Percentiles rank a stretch among this genome's conserved stretches.
phyloP scores from a whole-genome alignment of 2,329 filamentous ascomycete genomes.

The Curvularia eragrostidis region DNA sequence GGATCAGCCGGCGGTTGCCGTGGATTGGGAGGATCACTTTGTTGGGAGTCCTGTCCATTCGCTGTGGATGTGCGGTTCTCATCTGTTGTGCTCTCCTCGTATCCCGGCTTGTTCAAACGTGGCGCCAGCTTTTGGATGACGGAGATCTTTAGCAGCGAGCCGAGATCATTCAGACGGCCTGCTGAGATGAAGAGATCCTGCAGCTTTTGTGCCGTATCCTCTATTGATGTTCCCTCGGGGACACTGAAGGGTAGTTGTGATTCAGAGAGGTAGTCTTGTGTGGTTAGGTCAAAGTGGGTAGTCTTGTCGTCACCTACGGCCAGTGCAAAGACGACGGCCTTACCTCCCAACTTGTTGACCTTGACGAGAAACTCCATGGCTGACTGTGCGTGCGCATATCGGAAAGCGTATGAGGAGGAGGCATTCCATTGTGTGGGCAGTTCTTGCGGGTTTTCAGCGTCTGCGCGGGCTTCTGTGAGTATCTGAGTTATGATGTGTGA shows the following conservation, averaged over 20 bases:
- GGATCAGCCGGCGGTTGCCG: constrained; percentile 60
- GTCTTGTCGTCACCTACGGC: constrained; percentile 83
- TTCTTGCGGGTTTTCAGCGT: constrained; percentile 62
- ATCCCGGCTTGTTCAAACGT: constrained; percentile 76
- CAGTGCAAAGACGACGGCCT: constrained; percentile 82
- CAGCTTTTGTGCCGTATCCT: constrained; percentile 53
- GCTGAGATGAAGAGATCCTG: constrained; percentile 75
- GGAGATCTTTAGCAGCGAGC: constrained; percentile 74
- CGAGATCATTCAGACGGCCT: constrained; percentile 70
- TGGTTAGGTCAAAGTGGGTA: constrained; percentile 74
- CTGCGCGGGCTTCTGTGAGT: constrained; percentile 62
- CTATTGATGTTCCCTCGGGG: constrained; percentile 55
- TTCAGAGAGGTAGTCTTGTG: constrained; percentile 75
- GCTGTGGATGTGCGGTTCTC: constrained; percentile 45
- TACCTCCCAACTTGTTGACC: constrained; percentile 79
- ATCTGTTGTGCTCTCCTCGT: constrained; percentile 63
- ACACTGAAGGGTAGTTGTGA: constrained; percentile 62
- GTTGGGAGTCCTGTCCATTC: constrained; percentile 48
- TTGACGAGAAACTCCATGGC: constrained; percentile 84
- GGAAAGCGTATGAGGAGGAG: constrained; percentile 75
- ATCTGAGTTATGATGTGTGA: constrained; percentile 30
- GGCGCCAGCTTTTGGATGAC: constrained; percentile 87
- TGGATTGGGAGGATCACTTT: constrained; percentile 50
- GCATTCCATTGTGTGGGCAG: constrained; percentile 84
- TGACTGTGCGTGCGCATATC: constrained; percentile 85